Evolutionary conservation across 345 rosid genomes (phyloP).

Genomic region (Rhizophora mangle): DNA sequence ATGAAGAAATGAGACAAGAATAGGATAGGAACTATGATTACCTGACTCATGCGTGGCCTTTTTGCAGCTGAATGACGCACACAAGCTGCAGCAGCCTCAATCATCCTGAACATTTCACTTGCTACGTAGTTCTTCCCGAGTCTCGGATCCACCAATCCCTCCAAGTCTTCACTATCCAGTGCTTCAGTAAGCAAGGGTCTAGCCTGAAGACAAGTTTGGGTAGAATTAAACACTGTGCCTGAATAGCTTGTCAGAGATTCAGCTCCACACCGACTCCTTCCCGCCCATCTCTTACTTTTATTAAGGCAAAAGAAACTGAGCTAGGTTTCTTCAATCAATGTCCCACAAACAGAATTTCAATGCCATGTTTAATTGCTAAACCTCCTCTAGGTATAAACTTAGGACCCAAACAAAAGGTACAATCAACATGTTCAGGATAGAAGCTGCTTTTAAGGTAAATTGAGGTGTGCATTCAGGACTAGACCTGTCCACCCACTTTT

Average conservation of each 20-base stretch:
- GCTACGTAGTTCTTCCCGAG: constrained; percentile 56
- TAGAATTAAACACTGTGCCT: neutral
- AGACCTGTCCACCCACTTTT: too few relatives aligned
- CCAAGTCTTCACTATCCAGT: constrained; percentile 67
- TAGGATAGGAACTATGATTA: constrained; percentile 10
- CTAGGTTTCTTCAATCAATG: too few relatives aligned
- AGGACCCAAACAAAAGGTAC: too few relatives aligned
- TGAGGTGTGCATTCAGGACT: too few relatives aligned
- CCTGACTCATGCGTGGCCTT: constrained; percentile 98
- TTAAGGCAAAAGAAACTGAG: too few relatives aligned
- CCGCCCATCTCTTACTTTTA: neutral
- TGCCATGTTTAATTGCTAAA: too few relatives aligned
- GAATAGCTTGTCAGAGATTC: neutral
- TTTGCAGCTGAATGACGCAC: constrained; percentile 84
- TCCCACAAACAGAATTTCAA: too few relatives aligned
- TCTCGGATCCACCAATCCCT: constrained; percentile 62
- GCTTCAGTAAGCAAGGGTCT: constrained; percentile 79
- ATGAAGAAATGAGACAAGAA: neutral
- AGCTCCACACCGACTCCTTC: neutral
- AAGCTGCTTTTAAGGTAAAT: too few relatives aligned
- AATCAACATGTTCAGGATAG: too few relatives aligned
- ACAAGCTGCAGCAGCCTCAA: constrained; percentile 97
- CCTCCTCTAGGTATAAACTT: too few relatives aligned
- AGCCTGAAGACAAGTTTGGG: constrained; percentile 48
- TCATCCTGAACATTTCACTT: constrained; percentile 83